Percentiles rank a stretch among this genome's conserved stretches.
These are phyloP conservation scores for Verticillium longisporum DNA, from an alignment of 2,329 filamentous ascomycete genomes.

Conservation along the genomic window DNA sequence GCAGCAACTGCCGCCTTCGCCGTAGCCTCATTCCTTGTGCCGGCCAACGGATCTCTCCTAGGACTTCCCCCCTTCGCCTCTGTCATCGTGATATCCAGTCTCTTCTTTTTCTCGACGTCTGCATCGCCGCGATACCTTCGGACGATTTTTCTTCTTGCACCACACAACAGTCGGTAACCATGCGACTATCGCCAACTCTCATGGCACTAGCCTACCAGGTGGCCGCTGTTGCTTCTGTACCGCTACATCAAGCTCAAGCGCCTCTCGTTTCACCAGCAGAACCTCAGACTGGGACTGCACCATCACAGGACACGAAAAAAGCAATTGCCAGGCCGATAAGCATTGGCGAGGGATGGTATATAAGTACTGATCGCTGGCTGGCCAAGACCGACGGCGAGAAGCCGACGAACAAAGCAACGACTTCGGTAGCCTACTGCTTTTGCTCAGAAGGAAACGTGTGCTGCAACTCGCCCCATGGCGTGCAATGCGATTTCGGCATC, in stretches of 20 bases:
- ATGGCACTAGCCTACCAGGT: neutral
- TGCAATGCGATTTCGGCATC: conserved; percentile 19
- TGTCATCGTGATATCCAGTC: no score
- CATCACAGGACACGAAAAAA: neutral
- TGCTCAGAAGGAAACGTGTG: conserved; percentile 20
- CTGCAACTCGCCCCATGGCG: conserved; percentile 14
- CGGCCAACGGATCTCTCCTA: no score
- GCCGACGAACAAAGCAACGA: neutral
- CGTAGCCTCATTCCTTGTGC: no score
- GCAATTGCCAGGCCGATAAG: neutral
- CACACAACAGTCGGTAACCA: neutral
- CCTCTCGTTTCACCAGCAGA: neutral
- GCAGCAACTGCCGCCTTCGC: no score
- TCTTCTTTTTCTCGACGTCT: neutral
- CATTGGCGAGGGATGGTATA: neutral
- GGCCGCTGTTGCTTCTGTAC: neutral
- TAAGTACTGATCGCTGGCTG: neutral
- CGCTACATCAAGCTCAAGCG: neutral
- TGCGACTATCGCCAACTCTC: neutral
- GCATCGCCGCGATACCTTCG: neutral
- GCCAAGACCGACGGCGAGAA: neutral
- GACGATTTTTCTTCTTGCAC: no score
- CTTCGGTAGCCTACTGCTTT: conserved; percentile 14
- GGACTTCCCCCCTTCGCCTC: no score
- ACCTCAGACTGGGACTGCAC: neutral